Percentiles rank a stretch among this genome's conserved stretches.
phyloP scores from a whole-genome alignment of 352 stramenopile genomes.

The Peronosclerospora sorghi region DNA sequence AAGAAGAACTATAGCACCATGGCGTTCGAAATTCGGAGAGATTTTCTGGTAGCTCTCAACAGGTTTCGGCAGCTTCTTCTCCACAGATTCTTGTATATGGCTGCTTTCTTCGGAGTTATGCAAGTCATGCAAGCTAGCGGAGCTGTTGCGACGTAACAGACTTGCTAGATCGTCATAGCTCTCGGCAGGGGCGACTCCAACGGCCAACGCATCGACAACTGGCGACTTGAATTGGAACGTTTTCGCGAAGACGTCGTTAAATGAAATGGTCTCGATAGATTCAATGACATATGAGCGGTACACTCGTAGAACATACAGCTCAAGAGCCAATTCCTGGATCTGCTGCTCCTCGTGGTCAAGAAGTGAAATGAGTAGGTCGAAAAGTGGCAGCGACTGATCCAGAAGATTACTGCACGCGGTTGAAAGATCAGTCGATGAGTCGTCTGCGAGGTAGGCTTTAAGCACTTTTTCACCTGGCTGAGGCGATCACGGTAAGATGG shows the following conservation, averaged over 20 bases:
- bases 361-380: slow-evolving; percentile 74
- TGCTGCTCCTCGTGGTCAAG: slow-evolving; percentile 56
- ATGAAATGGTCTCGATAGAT: slow-evolving; percentile 65
- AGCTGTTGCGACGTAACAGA: too few species aligned
- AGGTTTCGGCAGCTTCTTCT: too few species aligned
- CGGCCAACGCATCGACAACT: slow-evolving; percentile 62
- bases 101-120: too few species aligned
- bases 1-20: too few species aligned
- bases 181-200: slow-evolving; percentile 61
- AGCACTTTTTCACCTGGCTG: slow-evolving; percentile 57
- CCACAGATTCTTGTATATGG: too few species aligned
- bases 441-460: slow-evolving; percentile 41
- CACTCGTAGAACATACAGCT: slow-evolving; percentile 77
- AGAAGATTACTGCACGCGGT: too few species aligned
- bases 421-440: too few species aligned
- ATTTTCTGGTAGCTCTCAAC: too few species aligned
- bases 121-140: too few species aligned
- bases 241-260: slow-evolving; percentile 63
- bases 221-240: slow-evolving; percentile 83
- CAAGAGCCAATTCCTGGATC: slow-evolving; percentile 61
- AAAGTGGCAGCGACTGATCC: slow-evolving; percentile 78
- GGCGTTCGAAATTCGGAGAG: too few species aligned
- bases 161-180: slow-evolving; percentile 83
- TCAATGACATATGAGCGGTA: slow-evolving; percentile 83
- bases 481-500: slow-evolving; percentile 71